A percentile compares a stretch with the other conserved stretches of the same genome.
These are phyloP conservation scores for Gremmenia infestans DNA, from an alignment of 2,329 filamentous ascomycete genomes.

Conservation along the genomic window DNA sequence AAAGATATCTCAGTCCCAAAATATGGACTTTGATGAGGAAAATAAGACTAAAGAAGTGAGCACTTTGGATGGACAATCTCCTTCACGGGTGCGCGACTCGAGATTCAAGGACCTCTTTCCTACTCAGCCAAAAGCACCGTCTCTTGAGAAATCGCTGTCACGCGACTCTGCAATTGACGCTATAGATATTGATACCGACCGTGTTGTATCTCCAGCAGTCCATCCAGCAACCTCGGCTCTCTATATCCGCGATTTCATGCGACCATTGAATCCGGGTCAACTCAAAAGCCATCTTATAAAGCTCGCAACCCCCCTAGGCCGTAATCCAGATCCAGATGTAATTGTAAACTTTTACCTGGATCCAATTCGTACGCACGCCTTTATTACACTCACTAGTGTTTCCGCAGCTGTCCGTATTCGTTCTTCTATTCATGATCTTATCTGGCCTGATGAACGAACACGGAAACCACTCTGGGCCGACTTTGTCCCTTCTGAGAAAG, in stretches of 20 bases:
- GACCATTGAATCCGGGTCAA: constrained; percentile 66
- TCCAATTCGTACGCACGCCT: constrained; percentile 80
- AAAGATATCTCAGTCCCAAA: not conserved
- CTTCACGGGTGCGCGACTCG: constrained; percentile 32
- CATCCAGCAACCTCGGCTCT: constrained; percentile 72
- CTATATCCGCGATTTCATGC: constrained; percentile 88
- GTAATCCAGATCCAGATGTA: constrained; percentile 46
- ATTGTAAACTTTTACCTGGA: constrained; percentile 75
- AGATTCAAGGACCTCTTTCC: constrained; percentile 44
- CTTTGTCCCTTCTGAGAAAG: constrained; percentile 73
- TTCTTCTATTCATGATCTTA: constrained; percentile 65
- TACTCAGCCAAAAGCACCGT: not conserved
- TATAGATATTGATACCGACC: constrained; percentile 23
- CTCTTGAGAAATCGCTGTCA: constrained; percentile 9
- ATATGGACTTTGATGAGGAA: not conserved
- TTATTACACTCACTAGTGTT: constrained; percentile 65
- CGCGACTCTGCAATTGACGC: constrained; percentile 15
- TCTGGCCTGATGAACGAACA: constrained; percentile 84
- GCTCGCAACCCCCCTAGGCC: constrained; percentile 58
- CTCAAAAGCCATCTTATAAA: constrained; percentile 65
- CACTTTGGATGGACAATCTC: constrained; percentile 7
- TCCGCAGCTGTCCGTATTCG: constrained; percentile 73
- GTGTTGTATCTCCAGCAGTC: constrained; percentile 48
- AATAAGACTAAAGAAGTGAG: not conserved
- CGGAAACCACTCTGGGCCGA: constrained; percentile 84